A percentile compares a stretch with the other conserved stretches of the same genome.
phyloP scores from a whole-genome alignment of 2,329 filamentous ascomycete genomes.

The Dendryphion nanum region DNA sequence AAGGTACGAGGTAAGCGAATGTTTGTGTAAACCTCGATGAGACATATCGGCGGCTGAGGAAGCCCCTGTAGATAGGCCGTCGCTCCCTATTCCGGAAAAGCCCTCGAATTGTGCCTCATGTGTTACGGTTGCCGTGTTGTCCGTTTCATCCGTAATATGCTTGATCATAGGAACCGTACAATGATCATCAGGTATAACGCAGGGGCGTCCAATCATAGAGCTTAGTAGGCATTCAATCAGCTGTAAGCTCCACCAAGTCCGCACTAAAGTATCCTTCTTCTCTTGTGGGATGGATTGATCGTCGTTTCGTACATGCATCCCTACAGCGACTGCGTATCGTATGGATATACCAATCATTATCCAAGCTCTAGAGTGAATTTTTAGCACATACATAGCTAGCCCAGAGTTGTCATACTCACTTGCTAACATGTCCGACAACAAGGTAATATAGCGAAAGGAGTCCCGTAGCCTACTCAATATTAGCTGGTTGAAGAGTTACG shows the following conservation, averaged over 20 bases:
- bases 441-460: constrained; percentile 41
- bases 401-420: constrained; percentile 20
- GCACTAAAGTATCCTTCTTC: constrained; percentile 32
- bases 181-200: constrained; percentile 7
- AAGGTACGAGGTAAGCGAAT: constrained; percentile 9
- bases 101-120: not conserved
- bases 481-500: not conserved
- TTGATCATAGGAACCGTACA: not conserved
- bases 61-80: not conserved
- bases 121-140: not conserved
- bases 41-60: too few species aligned
- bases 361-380: constrained; percentile 28
- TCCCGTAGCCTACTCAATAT: constrained; percentile 24
- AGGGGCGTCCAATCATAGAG: constrained; percentile 37
- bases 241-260: constrained; percentile 42
- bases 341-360: constrained; percentile 36
- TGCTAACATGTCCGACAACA: constrained; percentile 38
- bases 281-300: constrained; percentile 17
- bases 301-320: constrained; percentile 38
- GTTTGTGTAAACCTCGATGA: too few species aligned
- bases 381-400: not conserved
- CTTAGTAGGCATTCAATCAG: constrained; percentile 36
- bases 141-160: not conserved
- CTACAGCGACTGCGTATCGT: constrained; percentile 34
- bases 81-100: not conserved